Evolutionary conservation across 2,329 filamentous ascomycete genomes (phyloP).

Genomic region (Daldinia eschscholtzii): DNA sequence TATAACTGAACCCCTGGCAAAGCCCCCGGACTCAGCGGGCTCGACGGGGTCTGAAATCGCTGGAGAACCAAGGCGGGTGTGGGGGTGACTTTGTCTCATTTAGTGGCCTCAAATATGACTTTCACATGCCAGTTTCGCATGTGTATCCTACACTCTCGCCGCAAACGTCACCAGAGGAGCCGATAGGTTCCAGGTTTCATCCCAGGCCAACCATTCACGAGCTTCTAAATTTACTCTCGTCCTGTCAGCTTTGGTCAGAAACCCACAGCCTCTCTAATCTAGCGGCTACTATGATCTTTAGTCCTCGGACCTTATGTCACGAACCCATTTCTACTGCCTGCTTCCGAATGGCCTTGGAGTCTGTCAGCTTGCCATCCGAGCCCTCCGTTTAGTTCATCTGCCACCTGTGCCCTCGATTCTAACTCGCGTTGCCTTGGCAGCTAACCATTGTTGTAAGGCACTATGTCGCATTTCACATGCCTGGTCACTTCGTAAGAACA

Average conservation of each 20-base stretch:
- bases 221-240: conserved; percentile 29
- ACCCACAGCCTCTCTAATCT: conserved; percentile 31
- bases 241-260: conserved; percentile 38
- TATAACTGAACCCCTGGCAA: conserved; percentile 20
- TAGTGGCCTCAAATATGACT: conserved; percentile 22
- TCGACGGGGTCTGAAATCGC: background rate
- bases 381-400: conserved; percentile 18
- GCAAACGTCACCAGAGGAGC: conserved; percentile 42
- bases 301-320: conserved; percentile 36
- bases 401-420: background rate
- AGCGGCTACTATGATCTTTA: conserved; percentile 27
- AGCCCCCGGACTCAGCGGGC: background rate
- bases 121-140: conserved; percentile 40
- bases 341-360: conserved; percentile 24
- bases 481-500: conserved; percentile 25
- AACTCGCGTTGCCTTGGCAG: conserved; percentile 25
- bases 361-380: conserved; percentile 32
- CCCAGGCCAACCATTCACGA: conserved; percentile 39
- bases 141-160: conserved; percentile 24
- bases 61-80: conserved; percentile 9
- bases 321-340: conserved; percentile 33
- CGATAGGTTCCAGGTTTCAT: conserved; percentile 40
- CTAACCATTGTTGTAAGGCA: conserved; percentile 9
- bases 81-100: conserved; percentile 28
- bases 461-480: conserved; percentile 37